Evolutionary conservation across 192 early-diverging fungal species (phyloP), one percentile per base, ranked within the genome.

Genomic region (Gonapodya sp.): DNA sequence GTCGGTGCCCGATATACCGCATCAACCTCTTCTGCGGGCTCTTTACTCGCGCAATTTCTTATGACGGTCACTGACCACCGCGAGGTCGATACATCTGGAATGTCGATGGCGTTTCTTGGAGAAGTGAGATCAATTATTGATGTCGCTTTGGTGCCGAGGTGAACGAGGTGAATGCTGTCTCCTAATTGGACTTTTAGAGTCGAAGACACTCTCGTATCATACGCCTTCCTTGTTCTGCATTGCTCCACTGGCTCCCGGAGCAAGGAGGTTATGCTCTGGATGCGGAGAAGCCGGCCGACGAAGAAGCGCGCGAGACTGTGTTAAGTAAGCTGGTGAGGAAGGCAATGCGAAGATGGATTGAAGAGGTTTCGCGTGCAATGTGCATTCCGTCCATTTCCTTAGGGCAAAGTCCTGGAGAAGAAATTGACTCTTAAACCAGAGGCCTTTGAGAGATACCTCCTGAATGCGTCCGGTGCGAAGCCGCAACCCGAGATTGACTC

Each of bases 11-110:
- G 84, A 79, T 98, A 93, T 87, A 86, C 91, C 31, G 93, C 94
- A 18, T 96, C 95, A n/a, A 98, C 96, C 0, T 96, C 95, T 18
- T 96, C 95, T 1, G 92, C 95, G 82, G 93, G 94, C 31, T 84
- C 89, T 18, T 82, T 92, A 0, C 82, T 98, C 0, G 89, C 94
- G 0, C 93, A 96, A 30, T 82, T 95, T 73, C 94, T 94, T 79
- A 93, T 93, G 82, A 81, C 88, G 36, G 85, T 96, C 31, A 92
- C 94, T 0, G 86, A 87, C 2, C 86, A 90, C 73, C 89, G 87
- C 79, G 86, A 85, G 35, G 86, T 94, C 1, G 87, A 95, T 81
- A 88, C 86, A 0, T 83, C 79, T 2, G 83, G 82, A 0, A 83
- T 97, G 79, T 94, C 94, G 31, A 84, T 83, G 73, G 86, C 85